A percentile compares a stretch with the other conserved stretches of the same genome.
Conservation (phyloP, 163 green algal genomes). For the Chlamydomonas reinhardtii region DNA sequence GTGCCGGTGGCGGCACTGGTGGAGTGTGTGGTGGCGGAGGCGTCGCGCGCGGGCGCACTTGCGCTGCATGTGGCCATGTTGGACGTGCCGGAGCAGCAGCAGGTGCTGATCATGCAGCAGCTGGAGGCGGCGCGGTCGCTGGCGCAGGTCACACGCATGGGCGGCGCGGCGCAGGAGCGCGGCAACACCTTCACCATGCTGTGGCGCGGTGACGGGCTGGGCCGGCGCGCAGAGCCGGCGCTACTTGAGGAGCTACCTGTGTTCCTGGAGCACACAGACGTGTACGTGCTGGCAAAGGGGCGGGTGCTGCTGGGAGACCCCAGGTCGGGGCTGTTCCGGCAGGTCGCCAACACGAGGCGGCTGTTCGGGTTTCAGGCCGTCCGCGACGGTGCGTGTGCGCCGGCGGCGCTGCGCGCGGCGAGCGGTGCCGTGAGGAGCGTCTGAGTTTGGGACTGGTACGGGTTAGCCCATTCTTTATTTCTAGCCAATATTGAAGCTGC, state of each 20-base stretch:
- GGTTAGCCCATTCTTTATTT: too few relatives aligned
- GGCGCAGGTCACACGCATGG: constrained; percentile 22
- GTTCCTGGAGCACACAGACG: constrained; percentile 13
- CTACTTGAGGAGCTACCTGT: constrained; percentile 24
- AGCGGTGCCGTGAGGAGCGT: too few relatives aligned
- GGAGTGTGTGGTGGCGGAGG: constrained; percentile 5
- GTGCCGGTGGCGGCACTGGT: neutral
- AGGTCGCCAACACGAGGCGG: neutral
- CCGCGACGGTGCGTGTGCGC: constrained; percentile 23
- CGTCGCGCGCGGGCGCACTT: neutral
- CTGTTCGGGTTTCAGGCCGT: constrained; percentile 5
- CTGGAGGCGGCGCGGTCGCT: constrained; percentile 6
- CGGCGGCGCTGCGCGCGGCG: neutral
- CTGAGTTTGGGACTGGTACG: too few relatives aligned
- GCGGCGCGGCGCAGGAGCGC: constrained; percentile 30
- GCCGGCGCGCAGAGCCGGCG: constrained; percentile 29
- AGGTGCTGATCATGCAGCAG: constrained; percentile 46
- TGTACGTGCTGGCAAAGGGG: constrained; percentile 35
- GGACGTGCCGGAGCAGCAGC: constrained; percentile 31
- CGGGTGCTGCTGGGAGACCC: constrained; percentile 30
- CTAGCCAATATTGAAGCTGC: too few relatives aligned
- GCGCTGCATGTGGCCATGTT: constrained; percentile 17
- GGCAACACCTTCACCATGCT: constrained; percentile 38
- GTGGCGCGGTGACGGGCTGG: constrained; percentile 36
- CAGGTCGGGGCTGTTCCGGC: neutral